A percentile compares a stretch with the other conserved stretches of the same genome.
Conservation (phyloP, 768 basidiomycete species). For the Hemileccinum rubropunctum region DNA sequence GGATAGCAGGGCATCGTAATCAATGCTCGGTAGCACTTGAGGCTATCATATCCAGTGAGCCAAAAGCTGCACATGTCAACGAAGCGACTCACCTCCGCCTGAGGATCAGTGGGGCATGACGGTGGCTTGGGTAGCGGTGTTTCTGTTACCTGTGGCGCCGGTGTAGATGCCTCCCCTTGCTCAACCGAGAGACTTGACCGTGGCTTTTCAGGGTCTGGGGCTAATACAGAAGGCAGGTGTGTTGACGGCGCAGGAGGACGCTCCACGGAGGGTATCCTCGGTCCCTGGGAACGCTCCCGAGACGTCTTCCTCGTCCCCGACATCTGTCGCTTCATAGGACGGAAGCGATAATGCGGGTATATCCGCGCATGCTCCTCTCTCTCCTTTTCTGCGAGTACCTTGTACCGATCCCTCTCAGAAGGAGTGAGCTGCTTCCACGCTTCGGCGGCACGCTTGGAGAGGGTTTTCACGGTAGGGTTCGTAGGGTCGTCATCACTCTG, state of each 20-base stretch:
- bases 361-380: constrained; percentile 52
- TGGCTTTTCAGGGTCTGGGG: constrained; percentile 1
- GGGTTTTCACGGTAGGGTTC: constrained; percentile 42
- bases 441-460: constrained; percentile 76
- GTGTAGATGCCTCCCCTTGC: neutral
- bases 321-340: constrained; percentile 45
- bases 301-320: constrained; percentile 18
- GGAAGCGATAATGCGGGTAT: constrained; percentile 64
- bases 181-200: constrained; percentile 5
- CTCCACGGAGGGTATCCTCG: constrained; percentile 3
- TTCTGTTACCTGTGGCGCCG: neutral
- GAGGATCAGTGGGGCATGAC: neutral
- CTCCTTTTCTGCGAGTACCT: constrained; percentile 52
- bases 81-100: constrained; percentile 10
- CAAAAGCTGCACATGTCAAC: neutral
- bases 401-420: constrained; percentile 49
- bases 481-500: constrained; percentile 25
- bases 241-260: neutral
- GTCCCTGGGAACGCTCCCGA: constrained; percentile 11
- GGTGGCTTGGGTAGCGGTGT: neutral
- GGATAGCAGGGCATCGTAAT: constrained; percentile 1
- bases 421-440: constrained; percentile 63
- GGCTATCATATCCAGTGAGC: neutral
- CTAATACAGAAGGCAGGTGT: constrained; percentile 17
- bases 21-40: neutral